phyloP scores from a whole-genome alignment of 441 rosid species.

The Lepidium campestre region DNA sequence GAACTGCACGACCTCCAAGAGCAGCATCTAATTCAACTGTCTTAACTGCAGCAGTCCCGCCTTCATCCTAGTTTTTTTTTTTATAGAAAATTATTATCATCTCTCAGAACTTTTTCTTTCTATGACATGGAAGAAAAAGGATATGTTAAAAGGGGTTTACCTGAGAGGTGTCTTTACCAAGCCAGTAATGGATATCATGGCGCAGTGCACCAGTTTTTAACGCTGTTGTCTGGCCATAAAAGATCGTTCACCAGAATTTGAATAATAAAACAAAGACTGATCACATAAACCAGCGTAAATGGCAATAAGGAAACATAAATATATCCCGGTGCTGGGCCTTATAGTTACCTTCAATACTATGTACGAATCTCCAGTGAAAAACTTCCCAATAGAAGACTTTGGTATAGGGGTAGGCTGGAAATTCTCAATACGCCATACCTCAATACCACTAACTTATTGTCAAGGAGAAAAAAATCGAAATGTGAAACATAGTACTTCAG shows the following conservation, averaged over 20 bases:
- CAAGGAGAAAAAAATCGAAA: conserved; percentile 36
- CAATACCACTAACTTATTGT: conserved; percentile 62
- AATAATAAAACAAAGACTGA: not conserved
- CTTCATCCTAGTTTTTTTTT: conserved; percentile 63
- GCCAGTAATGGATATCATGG: conserved; percentile 94
- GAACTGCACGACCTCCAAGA: conserved; percentile 98
- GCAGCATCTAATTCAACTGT: conserved; percentile 96
- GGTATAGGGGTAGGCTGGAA: conserved; percentile 63
- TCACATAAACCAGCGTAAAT: not conserved
- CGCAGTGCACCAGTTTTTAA: conserved; percentile 79
- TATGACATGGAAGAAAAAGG: not conserved
- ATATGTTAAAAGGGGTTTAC: conserved; percentile 24
- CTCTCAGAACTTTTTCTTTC: not conserved
- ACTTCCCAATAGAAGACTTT: conserved; percentile 68
- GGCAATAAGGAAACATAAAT: not conserved
- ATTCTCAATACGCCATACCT: conserved; percentile 91
- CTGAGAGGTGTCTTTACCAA: conserved; percentile 91
- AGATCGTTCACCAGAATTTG: not conserved
- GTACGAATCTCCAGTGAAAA: conserved; percentile 90
- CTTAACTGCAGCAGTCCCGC: conserved; percentile 89
- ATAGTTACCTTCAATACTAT: conserved; percentile 65
- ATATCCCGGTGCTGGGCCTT: not conserved
- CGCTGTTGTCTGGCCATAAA: conserved; percentile 60
- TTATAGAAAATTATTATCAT: conserved; percentile 7
- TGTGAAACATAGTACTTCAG: not conserved